Evolutionary conservation across 495 filamentous ascomycete genomes (phyloP), one percentile per base, ranked within the genome.

Genomic region (Mytilinidion resinicola): DNA sequence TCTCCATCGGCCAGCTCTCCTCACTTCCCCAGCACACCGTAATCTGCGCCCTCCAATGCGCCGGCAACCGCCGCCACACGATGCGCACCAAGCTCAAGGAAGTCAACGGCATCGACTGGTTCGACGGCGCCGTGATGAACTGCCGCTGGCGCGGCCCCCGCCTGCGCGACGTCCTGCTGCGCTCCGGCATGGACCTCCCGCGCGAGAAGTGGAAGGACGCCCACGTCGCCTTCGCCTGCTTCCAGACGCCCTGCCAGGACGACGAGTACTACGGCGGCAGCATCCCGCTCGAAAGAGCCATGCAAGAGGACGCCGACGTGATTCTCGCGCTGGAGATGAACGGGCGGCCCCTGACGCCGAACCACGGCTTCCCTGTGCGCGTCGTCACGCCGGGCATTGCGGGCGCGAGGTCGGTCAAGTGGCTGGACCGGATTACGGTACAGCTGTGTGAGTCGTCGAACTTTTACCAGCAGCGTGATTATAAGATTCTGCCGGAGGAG

Each of bases 61-160:
- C 83, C 14, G 83, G 83, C 20, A 85, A 86, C 60, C 71, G 83
- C 6, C 78, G 83, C 1, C 82, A 84, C 58, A 82, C 81, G 19
- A 85, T 85, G 83, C 79, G 82, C 17, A 84, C 80, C 0, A 65
- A 78, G 47, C 64, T 85, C 4, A 80, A 80, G 60, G 82, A 85
- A 65, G 82, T 84, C 25, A 67, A 78, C 51, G 83, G 83, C 0
- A 79, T 86, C 43, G 81, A 86, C 60, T 86, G 83, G 83, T 74
- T 74, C 33, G 82, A 85, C 54, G 82, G 76, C 34, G 83, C 82
- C 0, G 78, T 85, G 10, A 85, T 84, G 77, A 86, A 85, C 55
- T 80, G 80, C 51, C 75, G 62, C 50, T 85, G 81, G 81, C 73
- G 65, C 35, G 82, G 83, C 1, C 82, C 81, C 1, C 69, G 75